A percentile compares a stretch with the other conserved stretches of the same genome.
phyloP scores from a whole-genome alignment of 805 yeast species.

The Starmera amethionina region DNA sequence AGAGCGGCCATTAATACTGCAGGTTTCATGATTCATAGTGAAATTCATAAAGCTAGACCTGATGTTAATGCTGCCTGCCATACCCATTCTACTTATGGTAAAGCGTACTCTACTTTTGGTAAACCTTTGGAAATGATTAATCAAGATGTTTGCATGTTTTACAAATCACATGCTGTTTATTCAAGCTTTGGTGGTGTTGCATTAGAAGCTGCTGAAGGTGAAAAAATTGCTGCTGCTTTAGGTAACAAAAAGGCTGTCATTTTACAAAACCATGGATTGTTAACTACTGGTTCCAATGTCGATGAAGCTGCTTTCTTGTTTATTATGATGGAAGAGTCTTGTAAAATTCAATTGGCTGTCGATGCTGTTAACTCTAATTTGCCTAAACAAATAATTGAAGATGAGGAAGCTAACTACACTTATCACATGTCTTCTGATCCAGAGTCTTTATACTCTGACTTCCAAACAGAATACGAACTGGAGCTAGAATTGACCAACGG shows the following conservation, averaged over 20 bases:
- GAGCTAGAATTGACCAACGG: conserved; percentile 26
- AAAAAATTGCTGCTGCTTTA: conserved; percentile 47
- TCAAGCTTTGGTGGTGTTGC: conserved; percentile 73
- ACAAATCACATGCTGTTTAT: conserved; percentile 59
- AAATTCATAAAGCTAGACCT: conserved; percentile 56
- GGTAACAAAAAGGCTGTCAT: conserved; percentile 48
- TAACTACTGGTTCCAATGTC: conserved; percentile 61
- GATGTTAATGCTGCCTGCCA: conserved; percentile 68
- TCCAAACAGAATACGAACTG: conserved; percentile 57
- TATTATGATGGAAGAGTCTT: conserved; percentile 51
- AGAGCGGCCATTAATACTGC: conserved; percentile 51
- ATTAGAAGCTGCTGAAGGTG: conserved; percentile 53
- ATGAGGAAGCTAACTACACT: conserved; percentile 62
- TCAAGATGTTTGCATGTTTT: conserved; percentile 66
- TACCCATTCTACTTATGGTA: conserved; percentile 56
- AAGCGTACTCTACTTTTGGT: conserved; percentile 57
- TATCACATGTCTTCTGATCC: conserved; percentile 51
- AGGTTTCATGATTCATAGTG: conserved; percentile 63
- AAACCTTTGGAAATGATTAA: conserved; percentile 66
- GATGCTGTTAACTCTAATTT: conserved; percentile 37
- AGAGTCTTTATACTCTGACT: conserved; percentile 60
- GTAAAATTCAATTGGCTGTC: conserved; percentile 56
- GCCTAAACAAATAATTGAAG: conserved; percentile 34
- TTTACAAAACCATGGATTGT: conserved; percentile 63
- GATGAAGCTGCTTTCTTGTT: conserved; percentile 68